Percentiles rank a stretch among this genome's conserved stretches.
Evolutionary conservation across 2,329 filamentous ascomycete species (phyloP).

Genomic region (Exophiala alcalophila): DNA sequence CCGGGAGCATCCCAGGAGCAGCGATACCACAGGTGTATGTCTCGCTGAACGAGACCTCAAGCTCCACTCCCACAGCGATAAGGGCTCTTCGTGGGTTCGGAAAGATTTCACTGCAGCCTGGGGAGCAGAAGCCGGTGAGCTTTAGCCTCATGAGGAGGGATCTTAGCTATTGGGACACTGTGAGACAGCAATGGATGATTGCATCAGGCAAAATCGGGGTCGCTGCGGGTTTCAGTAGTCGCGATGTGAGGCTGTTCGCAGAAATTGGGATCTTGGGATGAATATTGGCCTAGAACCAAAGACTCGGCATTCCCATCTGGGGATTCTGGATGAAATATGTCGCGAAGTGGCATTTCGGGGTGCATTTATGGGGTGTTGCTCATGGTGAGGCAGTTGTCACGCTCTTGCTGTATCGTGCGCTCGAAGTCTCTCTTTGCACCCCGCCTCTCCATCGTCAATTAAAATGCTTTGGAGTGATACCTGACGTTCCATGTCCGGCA

Average conservation of each 20-base stretch:
- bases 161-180: slow-evolving; percentile 62
- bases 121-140: slow-evolving; percentile 47
- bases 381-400: too few species aligned
- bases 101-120: slow-evolving; percentile 54
- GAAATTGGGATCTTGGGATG: too few species aligned
- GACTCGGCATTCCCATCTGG: too few species aligned
- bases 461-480: too few species aligned
- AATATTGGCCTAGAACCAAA: too few species aligned
- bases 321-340: too few species aligned
- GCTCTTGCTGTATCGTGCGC: too few species aligned
- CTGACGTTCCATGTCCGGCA: too few species aligned
- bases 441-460: too few species aligned
- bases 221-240: slow-evolving; percentile 25
- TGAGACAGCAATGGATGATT: slow-evolving; percentile 56
- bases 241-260: slow-evolving; percentile 17
- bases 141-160: slow-evolving; percentile 60
- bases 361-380: too few species aligned
- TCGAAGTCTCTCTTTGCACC: too few species aligned
- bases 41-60: slow-evolving; percentile 38
- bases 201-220: slow-evolving; percentile 15
- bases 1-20: slow-evolving; percentile 61
- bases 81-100: slow-evolving; percentile 61
- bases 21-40: slow-evolving; percentile 66
- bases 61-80: slow-evolving; percentile 52
- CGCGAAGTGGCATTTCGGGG: too few species aligned